phyloP scores from a whole-genome alignment of 2,329 filamentous ascomycete species.

The Trichoderma oligosporum region DNA sequence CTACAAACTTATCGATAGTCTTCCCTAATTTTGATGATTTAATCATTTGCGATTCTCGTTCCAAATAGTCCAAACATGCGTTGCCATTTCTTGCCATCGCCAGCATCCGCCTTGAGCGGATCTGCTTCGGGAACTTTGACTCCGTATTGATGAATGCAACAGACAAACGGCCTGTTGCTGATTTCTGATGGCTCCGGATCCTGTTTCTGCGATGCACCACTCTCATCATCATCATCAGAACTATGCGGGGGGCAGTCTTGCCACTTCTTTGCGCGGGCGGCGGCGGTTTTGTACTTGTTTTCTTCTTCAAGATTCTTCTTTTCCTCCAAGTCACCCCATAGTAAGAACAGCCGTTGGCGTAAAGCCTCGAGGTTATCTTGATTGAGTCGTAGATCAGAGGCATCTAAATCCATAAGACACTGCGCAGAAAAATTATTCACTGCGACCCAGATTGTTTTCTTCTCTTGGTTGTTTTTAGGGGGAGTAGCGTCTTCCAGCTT shows the following conservation, averaged over 20 bases:
- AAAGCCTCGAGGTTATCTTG: constrained; percentile 48
- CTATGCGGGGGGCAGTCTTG: constrained; percentile 37
- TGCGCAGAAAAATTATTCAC: constrained; percentile 58
- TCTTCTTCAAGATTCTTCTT: constrained; percentile 44
- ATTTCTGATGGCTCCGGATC: constrained; percentile 24
- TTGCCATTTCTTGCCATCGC: constrained; percentile 52
- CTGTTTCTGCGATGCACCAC: background rate
- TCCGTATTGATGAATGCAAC: constrained; percentile 70
- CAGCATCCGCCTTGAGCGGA: constrained; percentile 42
- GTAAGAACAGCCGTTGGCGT: constrained; percentile 65
- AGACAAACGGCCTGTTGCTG: constrained; percentile 60
- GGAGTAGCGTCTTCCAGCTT: constrained; percentile 65
- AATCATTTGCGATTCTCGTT: constrained; percentile 48
- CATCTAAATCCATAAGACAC: constrained; percentile 46
- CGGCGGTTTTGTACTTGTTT: constrained; percentile 25
- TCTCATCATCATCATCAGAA: constrained; percentile 31
- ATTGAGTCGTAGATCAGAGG: constrained; percentile 54
- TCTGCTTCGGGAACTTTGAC: constrained; percentile 44
- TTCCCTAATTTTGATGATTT: background rate
- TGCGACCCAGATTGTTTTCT: constrained; percentile 59
- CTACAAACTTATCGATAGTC: background rate
- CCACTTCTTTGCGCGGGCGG: constrained; percentile 22
- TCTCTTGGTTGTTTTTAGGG: constrained; percentile 31
- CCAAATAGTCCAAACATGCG: constrained; percentile 62
- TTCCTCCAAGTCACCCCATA: constrained; percentile 88